Conservation (phyloP, 1,284 basidiomycete species). For the Puccinia hordei region DNA sequence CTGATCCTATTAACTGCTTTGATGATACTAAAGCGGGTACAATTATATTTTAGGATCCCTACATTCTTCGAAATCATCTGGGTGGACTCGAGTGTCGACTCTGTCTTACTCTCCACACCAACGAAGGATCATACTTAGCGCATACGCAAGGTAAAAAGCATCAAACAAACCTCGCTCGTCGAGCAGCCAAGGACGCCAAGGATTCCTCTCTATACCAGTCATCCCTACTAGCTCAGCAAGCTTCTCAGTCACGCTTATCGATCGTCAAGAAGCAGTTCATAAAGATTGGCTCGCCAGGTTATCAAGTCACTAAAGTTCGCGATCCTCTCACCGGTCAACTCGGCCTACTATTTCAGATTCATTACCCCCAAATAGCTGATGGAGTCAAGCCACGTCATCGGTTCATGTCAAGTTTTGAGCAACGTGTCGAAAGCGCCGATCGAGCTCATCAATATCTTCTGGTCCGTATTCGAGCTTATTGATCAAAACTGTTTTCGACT, state of each 20-base stretch:
- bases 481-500: background rate
- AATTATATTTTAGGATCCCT: constrained; percentile 76
- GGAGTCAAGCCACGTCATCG: constrained; percentile 81
- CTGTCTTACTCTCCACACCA: constrained; percentile 95
- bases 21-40: background rate
- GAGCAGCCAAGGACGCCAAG: constrained; percentile 92
- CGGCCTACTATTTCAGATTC: constrained; percentile 94
- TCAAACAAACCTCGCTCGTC: constrained; percentile 93
- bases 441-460: constrained; percentile 96
- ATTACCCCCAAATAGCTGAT: constrained; percentile 82
- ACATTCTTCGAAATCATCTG: constrained; percentile 96
- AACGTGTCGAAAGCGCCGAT: constrained; percentile 90
- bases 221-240: constrained; percentile 63
- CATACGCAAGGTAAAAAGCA: constrained; percentile 99
- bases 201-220: constrained; percentile 65
- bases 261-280: constrained; percentile 90
- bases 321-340: constrained; percentile 63
- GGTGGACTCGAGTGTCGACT: constrained; percentile 96
- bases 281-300: constrained; percentile 85
- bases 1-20: background rate
- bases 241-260: constrained; percentile 58
- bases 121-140: constrained; percentile 97
- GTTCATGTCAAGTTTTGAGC: constrained; percentile 99
- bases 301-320: constrained; percentile 64
- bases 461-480: constrained; percentile 64